A percentile compares a stretch with the other conserved stretches of the same genome.
Conservation (phyloP, 2,329 filamentous ascomycete species). For the Aspergillus intermedius region DNA sequence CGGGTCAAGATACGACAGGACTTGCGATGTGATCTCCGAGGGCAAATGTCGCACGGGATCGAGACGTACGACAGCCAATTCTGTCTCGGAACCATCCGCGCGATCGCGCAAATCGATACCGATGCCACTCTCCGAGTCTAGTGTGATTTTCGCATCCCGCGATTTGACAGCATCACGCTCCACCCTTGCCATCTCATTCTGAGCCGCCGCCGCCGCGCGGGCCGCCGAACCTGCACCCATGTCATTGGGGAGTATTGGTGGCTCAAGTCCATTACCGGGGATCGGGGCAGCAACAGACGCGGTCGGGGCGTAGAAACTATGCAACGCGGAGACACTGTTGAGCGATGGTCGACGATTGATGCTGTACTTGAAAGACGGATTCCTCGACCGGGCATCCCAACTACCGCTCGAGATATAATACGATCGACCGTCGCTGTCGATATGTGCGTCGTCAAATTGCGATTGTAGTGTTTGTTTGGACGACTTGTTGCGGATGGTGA, state of each 20-base stretch:
- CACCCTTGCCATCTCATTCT: constrained; percentile 38
- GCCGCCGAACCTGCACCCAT: constrained; percentile 40
- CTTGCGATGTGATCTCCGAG: constrained; percentile 52
- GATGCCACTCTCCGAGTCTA: constrained; percentile 46
- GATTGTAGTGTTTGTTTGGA: constrained; percentile 22
- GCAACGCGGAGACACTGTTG: constrained; percentile 28
- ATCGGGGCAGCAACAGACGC: constrained; percentile 25
- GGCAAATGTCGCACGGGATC: constrained; percentile 53
- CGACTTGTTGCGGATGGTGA: constrained; percentile 34
- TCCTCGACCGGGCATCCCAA: constrained; percentile 19
- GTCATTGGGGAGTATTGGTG: constrained; percentile 35
- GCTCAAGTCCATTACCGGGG: constrained; percentile 31
- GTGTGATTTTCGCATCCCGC: constrained; percentile 25
- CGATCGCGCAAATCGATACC: constrained; percentile 39
- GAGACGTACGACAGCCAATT: constrained; percentile 34
- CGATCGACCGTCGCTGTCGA: constrained; percentile 11
- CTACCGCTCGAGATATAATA: constrained; percentile 15
- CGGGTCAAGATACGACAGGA: constrained; percentile 56
- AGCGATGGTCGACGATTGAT: constrained; percentile 32
- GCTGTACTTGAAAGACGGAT: constrained; percentile 22
- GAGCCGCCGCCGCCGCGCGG: constrained; percentile 44
- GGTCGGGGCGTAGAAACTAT: constrained; percentile 27
- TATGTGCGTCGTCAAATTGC: constrained; percentile 9
- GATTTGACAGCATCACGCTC: constrained; percentile 25
- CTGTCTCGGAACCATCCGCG: constrained; percentile 28